These are phyloP conservation scores for Ceratobasidium sp. DNA, from an alignment of 1,284 basidiomycete species.

Conservation along the genomic window DNA sequence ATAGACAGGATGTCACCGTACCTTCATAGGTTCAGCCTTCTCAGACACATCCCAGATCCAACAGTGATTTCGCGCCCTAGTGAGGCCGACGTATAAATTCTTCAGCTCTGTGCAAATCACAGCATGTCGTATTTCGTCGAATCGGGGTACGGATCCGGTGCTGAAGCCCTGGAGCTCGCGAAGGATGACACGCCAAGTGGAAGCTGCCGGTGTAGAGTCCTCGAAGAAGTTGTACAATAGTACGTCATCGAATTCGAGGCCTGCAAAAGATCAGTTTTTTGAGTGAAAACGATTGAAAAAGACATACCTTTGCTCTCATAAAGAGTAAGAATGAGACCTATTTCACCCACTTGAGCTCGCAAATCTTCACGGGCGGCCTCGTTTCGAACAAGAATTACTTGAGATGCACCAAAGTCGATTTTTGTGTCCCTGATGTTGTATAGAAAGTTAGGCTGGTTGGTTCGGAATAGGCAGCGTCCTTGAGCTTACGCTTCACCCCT, in stretches of 20 bases:
- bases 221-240: conserved; percentile 43
- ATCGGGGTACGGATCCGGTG: conserved; percentile 10
- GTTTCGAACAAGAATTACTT: conserved; percentile 67
- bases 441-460: neutral
- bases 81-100: conserved; percentile 40
- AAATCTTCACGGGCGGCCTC: conserved; percentile 60
- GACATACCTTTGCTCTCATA: conserved; percentile 75
- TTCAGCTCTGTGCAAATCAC: conserved; percentile 41
- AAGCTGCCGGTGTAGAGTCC: conserved; percentile 30
- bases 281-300: neutral
- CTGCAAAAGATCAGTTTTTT: conserved; percentile 8
- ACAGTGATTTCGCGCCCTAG: conserved; percentile 38
- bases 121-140: conserved; percentile 34
- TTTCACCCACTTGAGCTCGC: conserved; percentile 62
- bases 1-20: neutral
- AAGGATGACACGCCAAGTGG: conserved; percentile 30
- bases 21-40: conserved; percentile 37
- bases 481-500: conserved; percentile 22
- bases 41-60: conserved; percentile 41
- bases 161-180: conserved; percentile 10
- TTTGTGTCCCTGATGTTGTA: neutral
- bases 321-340: conserved; percentile 72
- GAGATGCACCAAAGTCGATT: conserved; percentile 42
- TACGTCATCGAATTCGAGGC: conserved; percentile 43
- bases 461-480: neutral